Base-by-base conservation (phyloP, 129 eudicot species). In the Flaveria robusta region DNA sequence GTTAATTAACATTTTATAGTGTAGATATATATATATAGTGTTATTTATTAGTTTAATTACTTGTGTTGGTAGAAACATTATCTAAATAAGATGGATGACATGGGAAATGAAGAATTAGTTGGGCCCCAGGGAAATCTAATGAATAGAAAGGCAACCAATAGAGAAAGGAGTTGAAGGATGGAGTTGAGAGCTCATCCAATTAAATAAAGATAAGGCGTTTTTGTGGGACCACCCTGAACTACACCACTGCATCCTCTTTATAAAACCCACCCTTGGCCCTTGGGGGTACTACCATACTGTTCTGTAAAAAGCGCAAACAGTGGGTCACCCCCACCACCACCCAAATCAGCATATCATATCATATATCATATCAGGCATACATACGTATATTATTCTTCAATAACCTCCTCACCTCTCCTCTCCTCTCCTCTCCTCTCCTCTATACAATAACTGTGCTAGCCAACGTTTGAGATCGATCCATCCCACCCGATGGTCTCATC, bases 121-220 rank as follows among this genome's bases (percentile, higher is more conserved):
- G 64, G 81, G 47, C 81, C 74, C 84, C 78, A 79, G 88, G 50
- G 87, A 88, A 86, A 82, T 86, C 92, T 86, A 27, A 7, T 8
- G 76, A 78, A 82, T 47, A n/a, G 85, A 74, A 68, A 81, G 49
- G 41, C 75, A 80, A 49, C 97, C 97, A 91, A 86, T 91, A 20
- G 88, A 18, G 69, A 74, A 50, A 70, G 81, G 46, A 64, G 66
- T 8, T 47, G 54, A 22, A 18, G 81, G 97, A 91, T 91, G 75
- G 80, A 29, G 51, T 82, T 86, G 22, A 58, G 37, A 24, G 2
- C 8, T 55, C 42, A 13, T 47, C 76, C 97, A 91, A 88, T 68
- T 70, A 67, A 74, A 68, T 70, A 59, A 49, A 88, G 97, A 91
- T 91, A 86, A 88, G 97, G 87, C 77, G 46, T 54, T 29, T 68